Evolutionary conservation across 805 yeast species (phyloP), one percentile per base, ranked within the genome.

Genomic region (Schwanniomyces vanrijiae): DNA sequence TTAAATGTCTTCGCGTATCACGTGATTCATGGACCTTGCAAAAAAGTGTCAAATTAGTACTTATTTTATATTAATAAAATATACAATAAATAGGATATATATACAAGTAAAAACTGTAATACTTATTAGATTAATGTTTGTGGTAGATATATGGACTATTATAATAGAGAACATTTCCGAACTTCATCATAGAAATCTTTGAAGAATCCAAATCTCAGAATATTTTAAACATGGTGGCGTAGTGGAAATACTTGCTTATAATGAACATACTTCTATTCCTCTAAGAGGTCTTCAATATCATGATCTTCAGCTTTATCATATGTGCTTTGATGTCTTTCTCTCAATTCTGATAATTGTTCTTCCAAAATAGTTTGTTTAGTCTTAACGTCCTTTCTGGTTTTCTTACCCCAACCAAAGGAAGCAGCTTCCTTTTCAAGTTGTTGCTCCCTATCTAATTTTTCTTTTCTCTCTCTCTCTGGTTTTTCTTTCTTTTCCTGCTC

Each of bases 391-490:
- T 73, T 71, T 70, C 91, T 78, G 5, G 91, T 86, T 58, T 77
- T 76, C 62, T 86, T 87, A 46, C 94, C 94, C 90, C 90, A 86
- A 24, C 94, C 92, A 72, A 86, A 86, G 4, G 74, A 53, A 33
- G 68, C 60, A 29, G 82, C 82, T 54, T 71, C 75, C 10, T 53
- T 42, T 38, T 63, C 59, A 53, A 72, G 61, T 42, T 53, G 46
- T 34, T 56, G 50, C 42, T 59, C 55, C 19, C 60, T 57, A 35
- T 69, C 68, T 37, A 70, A 62, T 41, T 71, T 64, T 25, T 69
- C 75, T 29, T 62, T 57, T 24, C 61, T 67, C 20, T 68, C 73
- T 26, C 60, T 57, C 22, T 64, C 69, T 11, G 69, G 69, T 35
- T 67, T 71, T 38, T 64, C 62, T 39, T 48, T 55, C 56, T 75